Conservation (phyloP, 2,329 filamentous ascomycete genomes). For the Magnaporthiopsis incrustans region DNA sequence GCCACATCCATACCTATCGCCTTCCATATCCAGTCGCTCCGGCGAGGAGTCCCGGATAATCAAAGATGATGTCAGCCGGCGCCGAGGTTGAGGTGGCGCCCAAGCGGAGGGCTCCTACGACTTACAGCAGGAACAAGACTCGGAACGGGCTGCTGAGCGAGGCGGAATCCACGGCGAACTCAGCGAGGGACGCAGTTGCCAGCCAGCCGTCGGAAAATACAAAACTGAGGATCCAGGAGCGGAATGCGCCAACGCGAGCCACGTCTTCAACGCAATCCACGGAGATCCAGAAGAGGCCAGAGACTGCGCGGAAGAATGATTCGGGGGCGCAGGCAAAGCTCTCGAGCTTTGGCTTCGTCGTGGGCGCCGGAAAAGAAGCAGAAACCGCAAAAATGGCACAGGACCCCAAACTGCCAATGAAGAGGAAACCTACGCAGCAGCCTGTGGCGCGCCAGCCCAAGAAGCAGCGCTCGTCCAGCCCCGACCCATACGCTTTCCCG, state of each 20-base stretch:
- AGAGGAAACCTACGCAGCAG: constrained; percentile 9
- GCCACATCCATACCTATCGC: background rate
- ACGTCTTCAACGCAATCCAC: background rate
- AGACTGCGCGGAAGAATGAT: background rate
- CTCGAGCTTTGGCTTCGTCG: background rate
- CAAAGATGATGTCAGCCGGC: constrained; percentile 14
- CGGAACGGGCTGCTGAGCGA: constrained; percentile 6
- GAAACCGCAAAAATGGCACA: background rate
- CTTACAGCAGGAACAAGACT: constrained; percentile 20
- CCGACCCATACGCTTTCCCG: constrained; percentile 4
- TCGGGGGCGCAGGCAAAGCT: background rate
- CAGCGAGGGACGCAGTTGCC: background rate
- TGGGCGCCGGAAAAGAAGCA: background rate
- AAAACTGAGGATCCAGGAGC: background rate
- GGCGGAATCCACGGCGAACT: background rate
- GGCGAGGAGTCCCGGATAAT: background rate
- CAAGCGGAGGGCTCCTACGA: constrained; percentile 19
- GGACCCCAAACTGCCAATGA: constrained; percentile 2
- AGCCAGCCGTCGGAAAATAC: background rate
- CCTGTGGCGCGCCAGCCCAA: constrained; percentile 7
- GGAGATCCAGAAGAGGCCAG: background rate
- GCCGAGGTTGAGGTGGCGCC: constrained; percentile 16
- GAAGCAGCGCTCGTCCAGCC: constrained; percentile 11
- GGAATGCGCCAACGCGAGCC: background rate
- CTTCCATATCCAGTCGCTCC: background rate